A percentile compares a stretch with the other conserved stretches of the same genome.
These are phyloP conservation scores for Leptoxyphium fumago DNA, from an alignment of 2,329 filamentous ascomycete species.

Conservation along the genomic window DNA sequence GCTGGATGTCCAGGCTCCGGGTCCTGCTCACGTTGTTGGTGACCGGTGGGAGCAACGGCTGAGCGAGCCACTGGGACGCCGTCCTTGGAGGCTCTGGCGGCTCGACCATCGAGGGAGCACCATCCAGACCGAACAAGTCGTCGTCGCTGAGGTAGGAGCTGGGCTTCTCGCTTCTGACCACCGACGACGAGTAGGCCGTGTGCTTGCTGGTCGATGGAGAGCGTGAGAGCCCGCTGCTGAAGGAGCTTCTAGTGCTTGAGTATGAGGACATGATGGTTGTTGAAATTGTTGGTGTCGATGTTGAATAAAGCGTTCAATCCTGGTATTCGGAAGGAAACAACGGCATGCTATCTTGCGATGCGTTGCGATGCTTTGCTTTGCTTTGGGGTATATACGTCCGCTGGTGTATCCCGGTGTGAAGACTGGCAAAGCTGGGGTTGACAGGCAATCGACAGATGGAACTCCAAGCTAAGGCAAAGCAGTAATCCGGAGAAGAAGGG, in stretches of 20 bases:
- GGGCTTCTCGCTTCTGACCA: slow-evolving; percentile 4
- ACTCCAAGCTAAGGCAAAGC: too few relatives aligned
- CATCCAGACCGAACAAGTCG: slow-evolving; percentile 22
- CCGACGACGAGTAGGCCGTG: slow-evolving; percentile 3
- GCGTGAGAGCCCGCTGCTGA: slow-evolving; percentile 3
- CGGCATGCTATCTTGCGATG: too few relatives aligned
- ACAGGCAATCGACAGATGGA: too few relatives aligned
- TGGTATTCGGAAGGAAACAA: too few relatives aligned
- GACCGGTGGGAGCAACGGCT: slow-evolving; percentile 17
- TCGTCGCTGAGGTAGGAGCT: slow-evolving; percentile 24
- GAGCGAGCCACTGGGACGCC: slow-evolving; percentile 19
- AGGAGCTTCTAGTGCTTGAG: slow-evolving; percentile 6
- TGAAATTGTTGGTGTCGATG: too few relatives aligned
- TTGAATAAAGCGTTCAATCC: too few relatives aligned
- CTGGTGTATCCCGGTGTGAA: too few relatives aligned
- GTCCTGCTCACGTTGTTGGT: slow-evolving; percentile 4
- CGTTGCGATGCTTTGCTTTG: too few relatives aligned
- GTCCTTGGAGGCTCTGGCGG: slow-evolving; percentile 20
- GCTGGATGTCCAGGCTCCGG: slow-evolving; percentile 4
- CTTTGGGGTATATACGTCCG: too few relatives aligned
- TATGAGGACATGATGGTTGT: slow-evolving; percentile 4
- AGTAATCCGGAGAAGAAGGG: too few relatives aligned
- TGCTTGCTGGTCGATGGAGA: slow-evolving; percentile 6
- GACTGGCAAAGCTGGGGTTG: too few relatives aligned
- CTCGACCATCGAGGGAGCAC: slow-evolving; percentile 17